Evolutionary conservation across 225 moss, liverwort and hornwort species (phyloP), one percentile per base, ranked within the genome.

Genomic region (Polytrichum formosum): DNA sequence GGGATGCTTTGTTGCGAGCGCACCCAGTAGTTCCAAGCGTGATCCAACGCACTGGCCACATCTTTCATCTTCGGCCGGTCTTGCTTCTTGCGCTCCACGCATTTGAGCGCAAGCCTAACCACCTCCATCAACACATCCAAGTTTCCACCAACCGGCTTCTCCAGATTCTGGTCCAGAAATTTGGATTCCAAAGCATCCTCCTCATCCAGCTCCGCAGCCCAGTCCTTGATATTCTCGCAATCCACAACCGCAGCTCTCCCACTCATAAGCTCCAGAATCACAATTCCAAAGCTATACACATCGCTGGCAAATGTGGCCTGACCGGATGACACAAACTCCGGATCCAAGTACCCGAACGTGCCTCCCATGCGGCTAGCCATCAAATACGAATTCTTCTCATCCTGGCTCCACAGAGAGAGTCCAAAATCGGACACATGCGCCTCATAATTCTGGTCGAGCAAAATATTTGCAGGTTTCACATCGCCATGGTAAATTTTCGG

Each of bases 261-360:
- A 22, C 68, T 75, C 23, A 75, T 59, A 59, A 75, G 55, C 76
- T 89, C 89, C 28, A 89, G 54, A n/a, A 89, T 81, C 33, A 89
- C 83, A 61, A 89, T 83, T 21, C 89, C 89, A 55, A 89, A 89
- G 75, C 89, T 89, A 77, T 89, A 89, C 21, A 85, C 85, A 62
- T 89, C 89, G 28, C 83, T 81, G 64, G 83, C 85, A 66, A 73
- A 53, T 8, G 89, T 79, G 4, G 83, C 78, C 30, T 85, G 83
- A 74, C 83, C 81, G 16, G 83, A 81, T 60, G 76, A 81, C 17
- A 67, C 56, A 18, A 80, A 83, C 81, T 89, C 89, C 2, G 89
- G 89, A 17, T 85, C 89, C 31, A 83, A 73, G 69, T 89, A 89
- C 10, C 89, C 89, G 7, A 89, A 55, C 16, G 85, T 85, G 55